A percentile compares a stretch with the other conserved stretches of the same genome.
These are phyloP conservation scores for Phytophthora tentaculata DNA, from an alignment of 352 stramenopile genomes.

Conservation along the genomic window DNA sequence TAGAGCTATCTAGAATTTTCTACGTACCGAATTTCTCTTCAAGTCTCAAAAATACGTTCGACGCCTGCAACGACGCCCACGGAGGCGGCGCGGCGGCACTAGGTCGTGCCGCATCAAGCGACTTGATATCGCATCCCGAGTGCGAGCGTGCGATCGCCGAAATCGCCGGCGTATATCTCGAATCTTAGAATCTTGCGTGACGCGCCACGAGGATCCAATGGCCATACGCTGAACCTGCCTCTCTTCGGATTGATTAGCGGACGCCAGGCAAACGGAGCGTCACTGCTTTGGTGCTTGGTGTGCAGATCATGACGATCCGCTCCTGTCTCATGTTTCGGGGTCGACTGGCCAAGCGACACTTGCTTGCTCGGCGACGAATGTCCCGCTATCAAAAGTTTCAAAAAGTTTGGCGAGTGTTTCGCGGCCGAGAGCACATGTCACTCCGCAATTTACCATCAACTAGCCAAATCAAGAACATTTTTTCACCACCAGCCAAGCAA, in stretches of 20 bases:
- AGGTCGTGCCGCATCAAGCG: too few species aligned
- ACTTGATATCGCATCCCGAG: too few species aligned
- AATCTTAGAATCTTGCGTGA: slow-evolving; percentile 20
- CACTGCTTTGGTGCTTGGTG: slow-evolving; percentile 31
- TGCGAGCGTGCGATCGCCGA: slow-evolving; percentile 19
- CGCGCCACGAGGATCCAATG: slow-evolving; percentile 19
- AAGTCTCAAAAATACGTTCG: slow-evolving; percentile 7
- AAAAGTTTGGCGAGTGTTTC: background rate
- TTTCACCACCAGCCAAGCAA: slow-evolving; percentile 11
- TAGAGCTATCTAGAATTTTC: too few species aligned
- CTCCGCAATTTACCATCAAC: slow-evolving; percentile 36
- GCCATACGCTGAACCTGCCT: background rate
- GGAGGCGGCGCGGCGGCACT: too few species aligned
- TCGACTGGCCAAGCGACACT: slow-evolving; percentile 21
- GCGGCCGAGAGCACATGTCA: slow-evolving; percentile 9
- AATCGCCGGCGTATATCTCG: slow-evolving; percentile 7
- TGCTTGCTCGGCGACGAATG: slow-evolving; percentile 16
- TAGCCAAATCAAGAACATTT: slow-evolving; percentile 16
- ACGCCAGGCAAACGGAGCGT: slow-evolving; percentile 7
- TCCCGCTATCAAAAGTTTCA: slow-evolving; percentile 30
- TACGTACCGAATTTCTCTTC: too few species aligned
- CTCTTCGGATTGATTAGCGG: slow-evolving; percentile 9
- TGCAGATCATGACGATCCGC: slow-evolving; percentile 10
- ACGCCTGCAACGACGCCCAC: too few species aligned
- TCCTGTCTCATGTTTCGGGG: slow-evolving; percentile 33